Percentiles rank a stretch among this genome's conserved stretches.
These are phyloP conservation scores for Boechera stricta DNA, from an alignment of 345 rosid species.

Conservation along the genomic window DNA sequence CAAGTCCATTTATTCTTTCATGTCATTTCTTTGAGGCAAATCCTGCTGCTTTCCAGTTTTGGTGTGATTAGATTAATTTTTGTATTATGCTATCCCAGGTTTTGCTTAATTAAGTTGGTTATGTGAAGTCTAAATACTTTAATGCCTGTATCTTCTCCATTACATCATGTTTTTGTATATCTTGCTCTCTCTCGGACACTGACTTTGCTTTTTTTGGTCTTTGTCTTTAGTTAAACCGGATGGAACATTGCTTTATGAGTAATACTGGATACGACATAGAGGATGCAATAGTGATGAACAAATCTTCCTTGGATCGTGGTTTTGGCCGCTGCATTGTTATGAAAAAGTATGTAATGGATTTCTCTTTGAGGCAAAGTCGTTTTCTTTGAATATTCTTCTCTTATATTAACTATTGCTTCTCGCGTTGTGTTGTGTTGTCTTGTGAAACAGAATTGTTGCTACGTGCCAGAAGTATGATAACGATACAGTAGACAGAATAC, in stretches of 20 bases:
- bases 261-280: constrained; percentile 96
- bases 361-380: constrained; percentile 3
- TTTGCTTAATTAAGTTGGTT: constrained; percentile 27
- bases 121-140: constrained; percentile 9
- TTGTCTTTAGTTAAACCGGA: constrained; percentile 65
- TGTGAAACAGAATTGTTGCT: constrained; percentile 55
- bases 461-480: constrained; percentile 57
- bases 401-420: constrained; percentile 28
- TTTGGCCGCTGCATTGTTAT: constrained; percentile 96
- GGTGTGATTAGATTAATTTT: constrained; percentile 1
- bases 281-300: constrained; percentile 98
- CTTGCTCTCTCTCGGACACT: constrained; percentile 19
- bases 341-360: constrained; percentile 66
- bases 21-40: constrained; percentile 14
- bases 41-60: constrained; percentile 19
- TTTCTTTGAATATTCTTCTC: constrained; percentile 21
- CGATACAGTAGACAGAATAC: constrained; percentile 60
- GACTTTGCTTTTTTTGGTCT: neutral
- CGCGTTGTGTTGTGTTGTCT: neutral
- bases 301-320: constrained; percentile 94
- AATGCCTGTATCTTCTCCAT: constrained; percentile 10
- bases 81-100: constrained; percentile 7
- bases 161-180: neutral
- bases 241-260: constrained; percentile 95
- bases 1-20: constrained; percentile 43